Conservation (phyloP, 179 eudicot genomes). For the Vitellaria paradoxa region DNA sequence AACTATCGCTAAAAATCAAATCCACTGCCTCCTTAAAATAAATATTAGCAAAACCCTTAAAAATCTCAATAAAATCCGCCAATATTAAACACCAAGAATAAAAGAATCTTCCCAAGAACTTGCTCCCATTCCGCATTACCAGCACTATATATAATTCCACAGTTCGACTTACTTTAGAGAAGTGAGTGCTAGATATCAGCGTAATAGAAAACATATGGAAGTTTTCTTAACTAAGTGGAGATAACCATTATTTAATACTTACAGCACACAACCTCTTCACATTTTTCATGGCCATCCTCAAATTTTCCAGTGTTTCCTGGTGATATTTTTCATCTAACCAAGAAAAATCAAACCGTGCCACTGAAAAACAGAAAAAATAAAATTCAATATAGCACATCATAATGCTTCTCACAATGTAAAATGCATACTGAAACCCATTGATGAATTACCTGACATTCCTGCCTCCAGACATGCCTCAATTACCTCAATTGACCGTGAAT, state of each 20-base stretch:
- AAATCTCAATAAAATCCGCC: too few species aligned
- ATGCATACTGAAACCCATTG: background rate
- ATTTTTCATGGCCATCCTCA: conserved; percentile 45
- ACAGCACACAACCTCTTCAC: conserved; percentile 56
- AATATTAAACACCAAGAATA: too few species aligned
- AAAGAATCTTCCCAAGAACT: too few species aligned
- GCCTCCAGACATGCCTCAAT: conserved; percentile 66
- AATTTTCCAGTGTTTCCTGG: conserved; percentile 57
- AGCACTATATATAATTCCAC: background rate
- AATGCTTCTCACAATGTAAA: background rate
- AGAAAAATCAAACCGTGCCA: conserved; percentile 68
- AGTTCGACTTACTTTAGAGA: background rate
- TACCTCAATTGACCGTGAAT: conserved; percentile 48
- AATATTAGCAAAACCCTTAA: too few species aligned
- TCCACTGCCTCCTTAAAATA: too few species aligned
- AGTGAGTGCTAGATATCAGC: background rate
- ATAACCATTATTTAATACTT: conserved; percentile 20
- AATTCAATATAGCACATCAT: background rate
- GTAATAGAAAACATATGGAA: background rate
- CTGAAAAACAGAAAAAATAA: conserved; percentile 23
- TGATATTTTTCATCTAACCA: conserved; percentile 55
- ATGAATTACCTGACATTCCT: conserved; percentile 55
- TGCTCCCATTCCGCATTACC: too few species aligned
- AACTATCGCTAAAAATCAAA: too few species aligned
- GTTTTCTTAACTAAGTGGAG: background rate